These are phyloP conservation scores for Termitomyces sp. DNA, from an alignment of 768 basidiomycete genomes.

Conservation along the genomic window DNA sequence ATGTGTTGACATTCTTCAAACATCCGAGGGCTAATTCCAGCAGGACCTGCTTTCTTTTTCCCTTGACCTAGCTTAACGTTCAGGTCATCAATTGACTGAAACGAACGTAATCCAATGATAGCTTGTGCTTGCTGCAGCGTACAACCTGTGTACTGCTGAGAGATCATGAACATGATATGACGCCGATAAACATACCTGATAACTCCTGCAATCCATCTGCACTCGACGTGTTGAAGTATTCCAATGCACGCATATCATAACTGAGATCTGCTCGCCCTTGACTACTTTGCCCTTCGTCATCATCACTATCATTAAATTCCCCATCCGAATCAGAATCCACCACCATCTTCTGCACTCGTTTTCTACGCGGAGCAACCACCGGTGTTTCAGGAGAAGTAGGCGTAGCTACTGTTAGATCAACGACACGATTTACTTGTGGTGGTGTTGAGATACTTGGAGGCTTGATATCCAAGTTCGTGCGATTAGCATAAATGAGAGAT, in stretches of 20 bases:
- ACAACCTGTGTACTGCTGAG: constrained; percentile 48
- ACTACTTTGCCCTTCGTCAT: constrained; percentile 29
- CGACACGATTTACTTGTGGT: constrained; percentile 29
- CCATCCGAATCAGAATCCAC: constrained; percentile 64
- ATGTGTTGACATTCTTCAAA: constrained; percentile 88
- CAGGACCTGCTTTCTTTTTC: constrained; percentile 80
- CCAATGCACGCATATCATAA: constrained; percentile 47
- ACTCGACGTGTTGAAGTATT: constrained; percentile 63
- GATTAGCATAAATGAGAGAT: constrained; percentile 77
- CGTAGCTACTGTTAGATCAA: constrained; percentile 29
- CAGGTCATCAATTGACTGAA: constrained; percentile 68
- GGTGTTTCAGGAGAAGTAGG: constrained; percentile 27
- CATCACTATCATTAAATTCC: constrained; percentile 44
- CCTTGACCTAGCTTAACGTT: constrained; percentile 72
- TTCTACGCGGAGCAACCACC: constrained; percentile 39
- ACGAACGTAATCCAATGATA: constrained; percentile 79
- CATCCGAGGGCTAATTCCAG: constrained; percentile 81
- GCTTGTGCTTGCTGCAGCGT: constrained; percentile 72
- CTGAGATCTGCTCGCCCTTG: constrained; percentile 25
- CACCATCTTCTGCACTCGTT: constrained; percentile 54
- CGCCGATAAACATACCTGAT: constrained; percentile 46
- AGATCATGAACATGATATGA: not conserved
- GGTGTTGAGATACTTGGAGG: constrained; percentile 31
- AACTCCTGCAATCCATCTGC: constrained; percentile 66
- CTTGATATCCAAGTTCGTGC: constrained; percentile 43